phyloP scores from a whole-genome alignment of 75 land plant genomes.

The Ceratopteris richardii region DNA sequence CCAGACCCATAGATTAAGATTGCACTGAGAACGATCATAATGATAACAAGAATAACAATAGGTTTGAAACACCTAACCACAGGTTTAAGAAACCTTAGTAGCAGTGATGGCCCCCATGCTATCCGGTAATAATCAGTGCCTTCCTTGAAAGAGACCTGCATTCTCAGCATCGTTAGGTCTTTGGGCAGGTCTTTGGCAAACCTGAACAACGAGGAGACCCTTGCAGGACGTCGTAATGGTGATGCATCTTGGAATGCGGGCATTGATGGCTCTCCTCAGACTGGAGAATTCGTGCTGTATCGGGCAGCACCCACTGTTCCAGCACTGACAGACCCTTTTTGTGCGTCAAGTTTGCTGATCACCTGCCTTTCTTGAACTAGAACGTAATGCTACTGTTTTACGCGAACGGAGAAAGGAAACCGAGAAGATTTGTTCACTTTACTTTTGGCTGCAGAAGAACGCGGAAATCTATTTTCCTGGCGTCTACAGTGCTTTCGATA shows the following conservation, averaged over 20 bases:
- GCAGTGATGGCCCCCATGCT: not conserved
- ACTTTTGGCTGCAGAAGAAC: too few species aligned
- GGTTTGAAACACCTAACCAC: not conserved
- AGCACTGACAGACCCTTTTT: too few species aligned
- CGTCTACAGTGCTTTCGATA: too few species aligned
- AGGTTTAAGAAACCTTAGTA: not conserved
- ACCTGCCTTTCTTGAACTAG: too few species aligned
- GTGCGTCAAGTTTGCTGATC: too few species aligned
- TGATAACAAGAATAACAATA: not conserved
- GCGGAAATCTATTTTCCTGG: too few species aligned
- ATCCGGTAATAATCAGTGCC: not conserved
- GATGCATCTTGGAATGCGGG: not conserved
- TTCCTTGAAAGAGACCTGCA: constrained; percentile 7
- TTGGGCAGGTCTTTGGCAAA: constrained; percentile 1
- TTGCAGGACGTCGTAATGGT: not conserved
- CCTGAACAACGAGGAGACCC: not conserved
- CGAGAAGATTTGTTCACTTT: too few species aligned
- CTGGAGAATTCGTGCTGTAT: too few species aligned
- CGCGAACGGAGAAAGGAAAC: too few species aligned
- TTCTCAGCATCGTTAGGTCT: not conserved
- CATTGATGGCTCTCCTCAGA: not conserved
- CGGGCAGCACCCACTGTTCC: too few species aligned
- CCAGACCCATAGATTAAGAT: constrained; percentile 22
- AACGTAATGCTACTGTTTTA: too few species aligned
- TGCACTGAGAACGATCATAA: constrained; percentile 10